Evolutionary conservation across 129 eudicot species (phyloP), one percentile per base, ranked within the genome.

Genomic region (Scalesia atractyloides): DNA sequence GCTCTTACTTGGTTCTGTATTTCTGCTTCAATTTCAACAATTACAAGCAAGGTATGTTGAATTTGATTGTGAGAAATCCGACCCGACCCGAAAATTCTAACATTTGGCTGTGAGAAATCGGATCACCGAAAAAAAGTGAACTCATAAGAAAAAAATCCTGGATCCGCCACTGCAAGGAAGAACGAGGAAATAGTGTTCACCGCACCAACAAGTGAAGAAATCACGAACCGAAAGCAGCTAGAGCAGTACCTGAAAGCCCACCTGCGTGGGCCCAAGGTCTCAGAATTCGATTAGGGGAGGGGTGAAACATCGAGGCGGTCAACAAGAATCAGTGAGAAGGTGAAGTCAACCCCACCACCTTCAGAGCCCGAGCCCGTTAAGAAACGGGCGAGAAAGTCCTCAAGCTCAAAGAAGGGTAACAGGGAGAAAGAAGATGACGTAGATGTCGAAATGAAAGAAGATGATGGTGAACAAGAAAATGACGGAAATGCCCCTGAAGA

Each of bases 281-380:
- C 96, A 2, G 85, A 86, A 57, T 89, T 89, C 9, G 96, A 86
- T 51, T 89, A 91, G 96, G 91, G 91, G 44, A 79, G 81, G 0
- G 96, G 91, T 65, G 96, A 89, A 73, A 86, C 91, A 11, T 89
- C 91, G 16, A 82, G 96, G 68, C 79, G 96, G 59, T 86, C 96
- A 22, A 64, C 92, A 34, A 86, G 96, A 70, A 86, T 89, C 76
- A 85, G 83, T 51, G 88, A 84, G 84, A 89, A 86, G 74, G 84
- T 70, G 13, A 89, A 89, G 70, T 81, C 60, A 9, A 56, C 84
- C 48, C 88, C 85, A 16, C 80, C 70, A 48, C 17, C 53, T 6
- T 9, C 44, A 37, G 96, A 83, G 60, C 78, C 72, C 18, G 89
- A 76, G 47, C 78, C 89, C 20, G 83, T 83, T 18, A 84, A 75